Conservation (phyloP, 495 filamentous ascomycete genomes). For the Aspergillus egyptiacus region DNA sequence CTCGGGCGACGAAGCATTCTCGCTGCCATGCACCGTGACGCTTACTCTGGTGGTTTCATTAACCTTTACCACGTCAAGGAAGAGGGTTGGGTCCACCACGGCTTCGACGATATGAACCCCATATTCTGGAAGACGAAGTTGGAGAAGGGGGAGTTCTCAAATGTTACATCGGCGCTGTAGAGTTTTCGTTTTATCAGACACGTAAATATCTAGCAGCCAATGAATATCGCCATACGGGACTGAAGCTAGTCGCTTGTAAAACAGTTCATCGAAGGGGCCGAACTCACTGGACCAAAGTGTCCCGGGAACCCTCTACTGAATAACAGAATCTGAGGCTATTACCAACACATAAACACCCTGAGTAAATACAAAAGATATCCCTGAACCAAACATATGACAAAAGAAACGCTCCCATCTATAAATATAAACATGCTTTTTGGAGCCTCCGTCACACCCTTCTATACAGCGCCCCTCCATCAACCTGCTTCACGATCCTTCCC, state of each 20-base stretch:
- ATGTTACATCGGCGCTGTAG: slow-evolving; percentile 76
- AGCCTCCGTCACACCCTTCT: neutral
- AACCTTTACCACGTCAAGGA: slow-evolving; percentile 99
- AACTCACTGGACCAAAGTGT: too few relatives aligned
- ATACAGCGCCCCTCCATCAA: neutral
- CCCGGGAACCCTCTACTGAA: too few relatives aligned
- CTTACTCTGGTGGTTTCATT: slow-evolving; percentile 96
- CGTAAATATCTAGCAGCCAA: too few relatives aligned
- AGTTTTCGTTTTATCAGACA: too few relatives aligned
- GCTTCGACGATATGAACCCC: slow-evolving; percentile 89
- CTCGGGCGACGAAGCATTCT: slow-evolving; percentile 86
- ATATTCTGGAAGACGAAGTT: slow-evolving; percentile 99
- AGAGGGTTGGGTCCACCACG: slow-evolving; percentile 96
- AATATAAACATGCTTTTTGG: slow-evolving; percentile 11
- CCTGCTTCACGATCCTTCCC: too few relatives aligned
- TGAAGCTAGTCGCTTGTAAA: too few relatives aligned
- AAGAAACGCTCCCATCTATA: slow-evolving; percentile 9
- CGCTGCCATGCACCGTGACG: slow-evolving; percentile 95
- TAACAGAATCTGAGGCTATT: slow-evolving; percentile 17
- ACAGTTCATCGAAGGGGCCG: too few relatives aligned
- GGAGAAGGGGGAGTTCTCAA: slow-evolving; percentile 96
- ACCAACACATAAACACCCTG: slow-evolving; percentile 6
- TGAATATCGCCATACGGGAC: too few relatives aligned
- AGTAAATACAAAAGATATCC: slow-evolving; percentile 9
- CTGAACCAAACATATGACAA: slow-evolving; percentile 12